phyloP scores from a whole-genome alignment of 805 yeast genomes.

The Candida manassasensis region DNA sequence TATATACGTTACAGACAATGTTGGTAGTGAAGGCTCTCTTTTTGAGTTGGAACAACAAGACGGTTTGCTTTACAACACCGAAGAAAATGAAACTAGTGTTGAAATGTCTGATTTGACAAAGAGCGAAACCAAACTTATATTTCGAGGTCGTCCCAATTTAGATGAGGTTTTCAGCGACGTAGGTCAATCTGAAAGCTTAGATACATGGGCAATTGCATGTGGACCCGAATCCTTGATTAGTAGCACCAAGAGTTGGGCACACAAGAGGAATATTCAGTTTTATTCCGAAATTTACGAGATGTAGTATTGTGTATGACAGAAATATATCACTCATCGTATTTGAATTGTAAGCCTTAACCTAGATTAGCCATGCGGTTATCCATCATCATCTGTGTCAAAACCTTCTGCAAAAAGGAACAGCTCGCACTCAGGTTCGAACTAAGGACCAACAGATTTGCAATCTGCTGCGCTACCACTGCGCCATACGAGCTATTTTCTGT shows the following conservation, averaged over 20 bases:
- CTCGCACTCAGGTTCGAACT: conserved; percentile 94
- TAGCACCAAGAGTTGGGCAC: conserved; percentile 38
- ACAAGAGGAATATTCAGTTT: conserved; percentile 28
- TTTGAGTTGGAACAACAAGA: conserved; percentile 1
- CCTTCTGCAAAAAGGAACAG: conserved; percentile 47
- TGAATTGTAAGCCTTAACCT: too few species aligned
- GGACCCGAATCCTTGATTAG: conserved; percentile 47
- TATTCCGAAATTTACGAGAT: conserved; percentile 42
- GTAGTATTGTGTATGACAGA: too few species aligned
- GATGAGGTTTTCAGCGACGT: conserved; percentile 24
- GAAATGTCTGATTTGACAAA: conserved; percentile 20
- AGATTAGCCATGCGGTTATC: too few species aligned
- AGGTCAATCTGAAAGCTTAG: conserved; percentile 24
- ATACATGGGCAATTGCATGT: conserved; percentile 53
- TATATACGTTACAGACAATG: conserved; percentile 33
- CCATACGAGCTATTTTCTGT: conserved; percentile 5
- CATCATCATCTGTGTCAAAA: too few species aligned
- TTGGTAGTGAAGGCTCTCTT: background rate
- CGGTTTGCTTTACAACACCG: conserved; percentile 18
- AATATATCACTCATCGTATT: too few species aligned
- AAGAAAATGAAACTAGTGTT: conserved; percentile 13
- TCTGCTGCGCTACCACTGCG: conserved; percentile 65
- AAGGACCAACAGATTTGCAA: conserved; percentile 98
- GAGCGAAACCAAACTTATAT: conserved; percentile 5
- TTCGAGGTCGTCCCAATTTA: conserved; percentile 42